Base-by-base conservation (phyloP, 75 land plant genomes). In the Cupressus sempervirens region DNA sequence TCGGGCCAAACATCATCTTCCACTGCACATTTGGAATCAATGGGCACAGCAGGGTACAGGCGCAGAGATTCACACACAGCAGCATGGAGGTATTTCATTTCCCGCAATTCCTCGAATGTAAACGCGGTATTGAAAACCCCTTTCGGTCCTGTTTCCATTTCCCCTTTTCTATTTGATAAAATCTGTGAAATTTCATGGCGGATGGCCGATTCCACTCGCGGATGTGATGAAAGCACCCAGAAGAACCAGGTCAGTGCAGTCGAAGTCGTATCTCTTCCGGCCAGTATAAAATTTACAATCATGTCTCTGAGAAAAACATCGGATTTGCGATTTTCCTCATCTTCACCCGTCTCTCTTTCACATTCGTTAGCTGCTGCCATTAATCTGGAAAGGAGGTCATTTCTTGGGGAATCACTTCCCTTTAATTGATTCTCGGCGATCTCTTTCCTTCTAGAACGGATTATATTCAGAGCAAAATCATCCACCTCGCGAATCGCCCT, bases 1-100 rank as follows among this genome's bases (percentile, higher is more conserved):
- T 85, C 86, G 0, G 86, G 86, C 11, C 81, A 54, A 13, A 83
- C 26, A 40, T 85, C 86, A 53, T 85, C 81, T 0, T 23, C 1
- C 10, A 13, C 9, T 3, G 76, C 82, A 30, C 14, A 36, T 79
- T 75, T 84, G 32, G 12, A 34, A 48, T 74, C 82, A 12, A 77
- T 43, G 16, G 91, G 88, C 36, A 90, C 82, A 26, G 91, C 84
- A 35, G 91, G 91, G 68, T 90, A 90, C 68, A 90, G 76, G 34
- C 91, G 87, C 38, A 90, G 72, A 9, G 91, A 80, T 74, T 90
- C 91, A 0, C 91, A 83, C 83, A 90, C 38, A 29, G 88, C 88
- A 7, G 90, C 91, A 32, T 89, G 91, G 32, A 90, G 83, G 79
- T 89, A 90, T 6, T 50, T 58, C 86, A 90, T 58, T 81, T 86